phyloP scores from a whole-genome alignment of 2,329 filamentous ascomycete species.

The Lachnellula occidentalis region DNA sequence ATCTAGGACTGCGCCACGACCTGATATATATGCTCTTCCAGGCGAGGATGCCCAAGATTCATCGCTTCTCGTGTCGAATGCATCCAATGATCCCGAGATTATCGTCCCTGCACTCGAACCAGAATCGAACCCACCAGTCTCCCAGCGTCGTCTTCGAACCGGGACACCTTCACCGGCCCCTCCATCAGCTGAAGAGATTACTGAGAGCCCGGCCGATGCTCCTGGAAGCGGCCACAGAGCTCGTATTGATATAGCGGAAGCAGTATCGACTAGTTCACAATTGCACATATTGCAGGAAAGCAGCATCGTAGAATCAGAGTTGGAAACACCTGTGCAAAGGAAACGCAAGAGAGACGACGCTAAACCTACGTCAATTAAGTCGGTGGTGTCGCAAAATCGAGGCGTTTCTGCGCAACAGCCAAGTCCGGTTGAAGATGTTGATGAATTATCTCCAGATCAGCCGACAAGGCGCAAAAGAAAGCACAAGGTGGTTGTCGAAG shows the following conservation, averaged over 20 bases:
- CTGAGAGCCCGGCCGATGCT: slow-evolving; percentile 48
- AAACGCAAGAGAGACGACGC: slow-evolving; percentile 22
- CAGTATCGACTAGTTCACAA: slow-evolving; percentile 9
- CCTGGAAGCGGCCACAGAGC: slow-evolving; percentile 50
- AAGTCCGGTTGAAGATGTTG: slow-evolving; percentile 2
- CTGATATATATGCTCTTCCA: slow-evolving; percentile 20
- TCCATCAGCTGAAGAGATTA: slow-evolving; percentile 38
- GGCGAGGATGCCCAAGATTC: slow-evolving; percentile 16
- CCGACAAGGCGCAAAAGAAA: neutral
- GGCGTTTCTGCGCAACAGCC: no score
- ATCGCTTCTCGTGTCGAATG: neutral
- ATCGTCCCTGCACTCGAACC: neutral
- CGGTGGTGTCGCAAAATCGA: neutral
- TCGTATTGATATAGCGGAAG: slow-evolving; percentile 38
- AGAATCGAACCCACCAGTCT: neutral
- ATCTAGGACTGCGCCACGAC: slow-evolving; percentile 16
- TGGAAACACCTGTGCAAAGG: slow-evolving; percentile 14
- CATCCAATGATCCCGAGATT: neutral
- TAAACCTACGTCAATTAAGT: neutral
- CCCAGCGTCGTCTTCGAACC: neutral
- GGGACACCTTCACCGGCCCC: slow-evolving; percentile 7
- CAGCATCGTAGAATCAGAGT: slow-evolving; percentile 2
- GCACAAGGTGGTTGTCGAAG: slow-evolving; percentile 16
- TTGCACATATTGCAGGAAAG: slow-evolving; percentile 11
- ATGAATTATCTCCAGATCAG: slow-evolving; percentile 31